Conservation (phyloP, 805 yeast genomes). For the Pichia manshurica region DNA sequence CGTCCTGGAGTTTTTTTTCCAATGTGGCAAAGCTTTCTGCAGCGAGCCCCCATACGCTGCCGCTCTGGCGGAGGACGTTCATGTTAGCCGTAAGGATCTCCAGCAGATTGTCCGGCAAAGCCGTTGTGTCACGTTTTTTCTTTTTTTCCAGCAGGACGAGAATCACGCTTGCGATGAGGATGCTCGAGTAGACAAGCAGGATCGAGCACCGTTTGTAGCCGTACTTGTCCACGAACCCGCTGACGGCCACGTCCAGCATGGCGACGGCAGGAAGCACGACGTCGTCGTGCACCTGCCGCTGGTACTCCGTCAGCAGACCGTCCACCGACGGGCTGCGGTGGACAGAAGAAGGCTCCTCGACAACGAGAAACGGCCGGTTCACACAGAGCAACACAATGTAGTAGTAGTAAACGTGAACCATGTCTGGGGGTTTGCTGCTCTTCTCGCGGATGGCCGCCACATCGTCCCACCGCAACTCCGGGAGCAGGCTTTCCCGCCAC, state of each 20-base stretch:
- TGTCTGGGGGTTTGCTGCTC: constrained; percentile 40
- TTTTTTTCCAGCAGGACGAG: too few species aligned
- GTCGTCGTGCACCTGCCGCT: not conserved
- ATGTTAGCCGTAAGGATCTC: too few species aligned
- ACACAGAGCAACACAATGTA: constrained; percentile 54
- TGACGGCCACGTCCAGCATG: constrained; percentile 37
- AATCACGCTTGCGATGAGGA: constrained; percentile 27
- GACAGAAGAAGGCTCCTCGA: too few species aligned
- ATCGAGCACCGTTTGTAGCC: constrained; percentile 40
- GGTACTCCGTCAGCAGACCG: too few species aligned
- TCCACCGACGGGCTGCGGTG: too few species aligned
- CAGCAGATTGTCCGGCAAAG: too few species aligned
- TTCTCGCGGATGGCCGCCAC: not conserved
- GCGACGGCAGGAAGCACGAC: constrained; percentile 38
- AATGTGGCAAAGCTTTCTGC: constrained; percentile 40
- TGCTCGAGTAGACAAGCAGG: constrained; percentile 42
- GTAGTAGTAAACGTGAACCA: constrained; percentile 51
- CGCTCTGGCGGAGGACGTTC: constrained; percentile 36
- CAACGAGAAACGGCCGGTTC: constrained; percentile 50
- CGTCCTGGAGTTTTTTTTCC: constrained; percentile 27
- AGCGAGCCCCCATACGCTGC: constrained; percentile 44
- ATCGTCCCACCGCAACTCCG: constrained; percentile 43
- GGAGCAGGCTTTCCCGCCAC: constrained; percentile 49
- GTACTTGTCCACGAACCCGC: constrained; percentile 34
- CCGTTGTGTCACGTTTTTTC: too few species aligned